Base-by-base conservation (phyloP, 306 rosid genomes). In the Trifolium dubium region DNA sequence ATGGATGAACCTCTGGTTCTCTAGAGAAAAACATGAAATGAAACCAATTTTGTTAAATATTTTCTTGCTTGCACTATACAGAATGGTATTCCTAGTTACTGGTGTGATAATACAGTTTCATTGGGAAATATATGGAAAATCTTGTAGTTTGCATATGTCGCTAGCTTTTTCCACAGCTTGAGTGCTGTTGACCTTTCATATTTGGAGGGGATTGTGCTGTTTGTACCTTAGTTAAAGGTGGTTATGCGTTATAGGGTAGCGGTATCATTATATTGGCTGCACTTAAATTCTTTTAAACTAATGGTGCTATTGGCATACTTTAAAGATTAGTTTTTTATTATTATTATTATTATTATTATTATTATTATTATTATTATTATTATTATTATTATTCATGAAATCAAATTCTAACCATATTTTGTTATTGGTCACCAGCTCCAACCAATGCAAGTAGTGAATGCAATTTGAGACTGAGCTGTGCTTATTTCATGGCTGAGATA, bases 401-500 rank as follows among this genome's bases (percentile, higher is more conserved):
- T 19, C 56, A 29, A 56, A 37, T 74, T 60, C 63, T 79, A 17
- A 79, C 77, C 69, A 62, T 70, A 81, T 18, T 56, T 39, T 39
- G 58, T 64, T 79, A 37, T 58, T 85, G 77, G 69, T 60, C 10
- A 17, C 65, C 43, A 55, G 75, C 77, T 73, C 39, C 90, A 89
- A 97, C 87, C 71, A 88, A 84, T 67, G 96, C 89, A 50, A 89
- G 92, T 80, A 82, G 91, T 40, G 94, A 89, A 84, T 81, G 89
- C 85, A 93, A 93, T 84, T 81, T 93, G 80, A 87, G 72, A 10
- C 68, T 89, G 67, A 88, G 91, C 85, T 86, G 96, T 73, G 88
- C 91, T 72, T 91, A 85, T 88, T 88, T 89, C 83, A 89, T 91
- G 89, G 92, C 88, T 63, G 98, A 93, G 84, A 79, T 89, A 80